Evolutionary conservation across 2,329 filamentous ascomycete genomes (phyloP).

Genomic region (Aspergillus sp.): DNA sequence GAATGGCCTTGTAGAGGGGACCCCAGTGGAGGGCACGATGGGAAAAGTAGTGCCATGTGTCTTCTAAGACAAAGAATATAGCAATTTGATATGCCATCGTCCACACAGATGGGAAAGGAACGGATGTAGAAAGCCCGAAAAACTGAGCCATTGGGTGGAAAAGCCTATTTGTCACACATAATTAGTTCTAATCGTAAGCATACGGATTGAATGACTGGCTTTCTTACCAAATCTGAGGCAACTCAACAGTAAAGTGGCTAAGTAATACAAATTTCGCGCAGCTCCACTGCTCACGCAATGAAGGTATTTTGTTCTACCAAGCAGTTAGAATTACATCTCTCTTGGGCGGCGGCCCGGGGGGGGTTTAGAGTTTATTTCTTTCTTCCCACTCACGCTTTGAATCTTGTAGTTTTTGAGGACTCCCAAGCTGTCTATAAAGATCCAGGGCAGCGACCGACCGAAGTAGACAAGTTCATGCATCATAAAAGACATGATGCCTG

Average conservation of each 20-base stretch:
- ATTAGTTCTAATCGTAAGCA: conserved; percentile 2
- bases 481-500: conserved; percentile 93
- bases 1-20: conserved; percentile 90
- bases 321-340: conserved; percentile 1
- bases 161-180: conserved; percentile 45
- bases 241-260: conserved; percentile 94
- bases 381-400: conserved; percentile 61
- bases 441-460: conserved; percentile 83
- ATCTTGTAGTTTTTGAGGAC: conserved; percentile 94
- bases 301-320: conserved; percentile 72
- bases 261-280: conserved; percentile 90
- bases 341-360: neutral
- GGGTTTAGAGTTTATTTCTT: neutral
- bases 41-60: conserved; percentile 97
- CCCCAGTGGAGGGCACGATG: conserved; percentile 93
- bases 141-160: conserved; percentile 96
- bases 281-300: conserved; percentile 87
- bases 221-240: conserved; percentile 85
- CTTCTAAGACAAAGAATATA: conserved; percentile 92
- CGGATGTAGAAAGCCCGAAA: conserved; percentile 80
- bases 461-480: conserved; percentile 97
- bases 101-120: conserved; percentile 80
- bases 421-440: conserved; percentile 83
- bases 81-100: conserved; percentile 90
- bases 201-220: neutral